These are phyloP conservation scores for Dillenia suffruticosa DNA, from an alignment of 164 flowering plant species.

Conservation along the genomic window DNA sequence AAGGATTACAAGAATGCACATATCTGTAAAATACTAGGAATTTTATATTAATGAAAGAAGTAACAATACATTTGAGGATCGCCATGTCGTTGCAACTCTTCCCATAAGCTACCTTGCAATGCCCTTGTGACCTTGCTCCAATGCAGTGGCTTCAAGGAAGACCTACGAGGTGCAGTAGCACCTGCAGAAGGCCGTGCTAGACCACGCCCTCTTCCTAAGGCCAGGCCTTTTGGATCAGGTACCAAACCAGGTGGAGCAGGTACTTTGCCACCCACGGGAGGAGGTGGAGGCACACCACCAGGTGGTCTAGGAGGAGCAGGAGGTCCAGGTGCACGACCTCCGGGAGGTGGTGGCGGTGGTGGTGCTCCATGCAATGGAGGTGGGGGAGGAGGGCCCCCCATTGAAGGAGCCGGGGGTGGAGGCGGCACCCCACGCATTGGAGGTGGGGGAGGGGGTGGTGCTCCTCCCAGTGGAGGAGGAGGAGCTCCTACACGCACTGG, in stretches of 20 bases:
- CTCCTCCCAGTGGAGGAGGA: conserved; percentile 4
- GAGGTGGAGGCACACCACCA: conserved; percentile 63
- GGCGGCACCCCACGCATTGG: neutral
- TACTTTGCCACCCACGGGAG: conserved; percentile 45
- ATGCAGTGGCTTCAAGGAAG: conserved; percentile 84
- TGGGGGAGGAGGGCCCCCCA: conserved; percentile 9
- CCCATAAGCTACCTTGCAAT: conserved; percentile 96
- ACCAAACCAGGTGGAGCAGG: conserved; percentile 8
- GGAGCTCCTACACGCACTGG: conserved; percentile 5
- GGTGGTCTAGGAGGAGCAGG: conserved; percentile 50
- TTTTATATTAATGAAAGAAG: conserved; percentile 6
- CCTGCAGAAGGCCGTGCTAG: conserved; percentile 35
- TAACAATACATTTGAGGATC: conserved; percentile 61
- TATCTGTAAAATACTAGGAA: neutral
- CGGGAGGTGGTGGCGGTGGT: conserved; percentile 29
- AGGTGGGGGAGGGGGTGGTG: conserved; percentile 8
- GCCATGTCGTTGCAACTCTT: conserved; percentile 74
- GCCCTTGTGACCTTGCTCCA: conserved; percentile 97
- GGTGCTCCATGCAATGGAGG: conserved; percentile 1
- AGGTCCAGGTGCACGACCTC: conserved; percentile 29
- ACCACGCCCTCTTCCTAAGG: conserved; percentile 67
- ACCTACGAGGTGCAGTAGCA: conserved; percentile 49
- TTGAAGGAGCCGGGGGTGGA: conserved; percentile 13
- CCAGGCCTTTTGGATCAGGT: conserved; percentile 21
- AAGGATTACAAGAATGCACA: no score